Evolutionary conservation across 2,329 filamentous ascomycete species (phyloP).

Genomic region (Fusarium sp.): DNA sequence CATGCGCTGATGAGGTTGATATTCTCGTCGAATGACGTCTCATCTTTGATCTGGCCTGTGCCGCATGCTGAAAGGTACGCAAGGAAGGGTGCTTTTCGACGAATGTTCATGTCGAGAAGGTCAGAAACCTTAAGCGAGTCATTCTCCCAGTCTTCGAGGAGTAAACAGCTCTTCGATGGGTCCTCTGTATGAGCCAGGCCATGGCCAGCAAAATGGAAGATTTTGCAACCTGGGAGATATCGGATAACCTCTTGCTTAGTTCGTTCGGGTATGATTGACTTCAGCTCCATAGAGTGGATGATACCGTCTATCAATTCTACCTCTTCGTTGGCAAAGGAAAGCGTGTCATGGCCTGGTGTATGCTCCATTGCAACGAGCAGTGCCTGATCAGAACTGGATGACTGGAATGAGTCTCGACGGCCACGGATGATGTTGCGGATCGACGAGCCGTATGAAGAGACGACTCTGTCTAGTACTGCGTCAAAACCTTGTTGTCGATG

Average conservation of each 20-base stretch:
- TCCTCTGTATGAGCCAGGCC: background rate
- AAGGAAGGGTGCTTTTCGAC: background rate
- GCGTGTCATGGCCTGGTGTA: background rate
- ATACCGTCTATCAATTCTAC: rapidly evolving
- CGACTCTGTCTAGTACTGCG: rapidly evolving
- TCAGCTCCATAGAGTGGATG: background rate
- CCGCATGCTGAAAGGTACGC: slow-evolving; percentile 4
- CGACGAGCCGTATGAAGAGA: background rate
- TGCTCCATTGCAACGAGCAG: background rate
- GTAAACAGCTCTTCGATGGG: background rate
- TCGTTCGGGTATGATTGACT: background rate
- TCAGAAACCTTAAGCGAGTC: background rate
- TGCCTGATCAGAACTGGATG: background rate
- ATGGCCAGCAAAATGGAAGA: slow-evolving; percentile 9
- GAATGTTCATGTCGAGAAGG: background rate
- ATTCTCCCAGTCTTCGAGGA: background rate
- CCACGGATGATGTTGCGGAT: background rate
- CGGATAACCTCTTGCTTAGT: background rate
- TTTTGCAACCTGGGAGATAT: background rate
- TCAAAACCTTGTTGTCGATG: background rate
- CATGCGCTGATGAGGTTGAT: background rate
- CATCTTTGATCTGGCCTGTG: background rate
- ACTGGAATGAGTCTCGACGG: background rate
- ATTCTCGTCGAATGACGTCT: background rate
- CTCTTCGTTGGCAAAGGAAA: background rate